Evolutionary conservation across 257 asterid species (phyloP).

Genomic region (Verbascum thapsus): DNA sequence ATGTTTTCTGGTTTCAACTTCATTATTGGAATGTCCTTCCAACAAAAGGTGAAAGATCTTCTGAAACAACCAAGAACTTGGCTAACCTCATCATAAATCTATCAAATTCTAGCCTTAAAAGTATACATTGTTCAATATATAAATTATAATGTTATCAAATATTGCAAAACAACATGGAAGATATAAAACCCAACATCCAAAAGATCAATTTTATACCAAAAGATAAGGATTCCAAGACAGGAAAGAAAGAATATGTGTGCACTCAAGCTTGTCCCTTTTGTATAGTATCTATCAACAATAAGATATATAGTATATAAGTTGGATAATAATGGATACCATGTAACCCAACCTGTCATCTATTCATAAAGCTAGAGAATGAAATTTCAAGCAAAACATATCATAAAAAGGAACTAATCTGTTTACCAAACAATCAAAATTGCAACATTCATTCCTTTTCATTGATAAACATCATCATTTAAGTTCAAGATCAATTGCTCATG

Average conservation of each 20-base stretch:
- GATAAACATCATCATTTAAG: constrained; percentile 12
- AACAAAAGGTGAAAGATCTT: constrained; percentile 22
- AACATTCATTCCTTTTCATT: constrained; percentile 21
- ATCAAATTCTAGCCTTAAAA: constrained; percentile 24
- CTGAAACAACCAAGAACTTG: constrained; percentile 3
- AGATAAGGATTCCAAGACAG: constrained; percentile 27
- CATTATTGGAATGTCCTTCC: constrained; percentile 37
- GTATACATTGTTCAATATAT: background rate
- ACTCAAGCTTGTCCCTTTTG: constrained; percentile 22
- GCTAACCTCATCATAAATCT: constrained; percentile 21
- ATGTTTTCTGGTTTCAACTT: constrained; percentile 24
- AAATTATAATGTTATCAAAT: constrained; percentile 1
- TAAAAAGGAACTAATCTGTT: background rate
- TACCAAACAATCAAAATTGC: constrained; percentile 1
- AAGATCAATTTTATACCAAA: constrained; percentile 11
- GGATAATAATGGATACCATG: constrained; percentile 15
- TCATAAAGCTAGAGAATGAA: constrained; percentile 5
- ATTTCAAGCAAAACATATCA: background rate
- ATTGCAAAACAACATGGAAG: constrained; percentile 24
- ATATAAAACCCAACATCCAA: constrained; percentile 17
- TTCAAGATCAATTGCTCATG: constrained; percentile 21
- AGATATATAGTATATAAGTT: constrained; percentile 1
- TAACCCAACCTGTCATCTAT: constrained; percentile 22
- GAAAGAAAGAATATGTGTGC: constrained; percentile 25
- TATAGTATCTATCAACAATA: constrained; percentile 22